Base-by-base conservation (phyloP, 163 green algal species). In the Chloroidium sp. region DNA sequence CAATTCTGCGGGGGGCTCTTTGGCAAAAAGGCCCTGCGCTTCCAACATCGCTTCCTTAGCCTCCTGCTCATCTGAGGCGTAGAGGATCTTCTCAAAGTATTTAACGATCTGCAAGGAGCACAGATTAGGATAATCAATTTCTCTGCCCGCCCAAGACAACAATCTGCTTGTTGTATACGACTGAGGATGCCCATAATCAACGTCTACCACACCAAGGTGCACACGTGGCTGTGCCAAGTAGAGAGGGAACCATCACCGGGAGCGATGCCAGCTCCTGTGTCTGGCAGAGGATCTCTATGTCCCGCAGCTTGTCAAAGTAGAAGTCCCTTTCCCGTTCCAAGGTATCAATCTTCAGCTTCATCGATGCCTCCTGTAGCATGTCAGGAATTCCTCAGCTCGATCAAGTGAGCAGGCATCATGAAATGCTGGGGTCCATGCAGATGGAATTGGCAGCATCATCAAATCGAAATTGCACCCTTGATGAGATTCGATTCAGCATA, bases 231-330 rank as follows among this genome's bases (percentile, higher is more conserved):
- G 36, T 36, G 36, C 36, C 36, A 36, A 36, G 36, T 36, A 36
- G 36, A 36, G 36, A 36, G 36, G 36, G 36, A 36, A 36, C 36
- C 36, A 36, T 36, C 74, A 95, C 85, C 57, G 89, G 86, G 4
- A 92, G 81, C 61, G 85, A 82, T 60, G 83, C 76, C 77, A 97
- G 85, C 61, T 88, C 88, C 0, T 90, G 89, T 76, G 89, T 92
- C 85, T 98, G 94, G 89, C 95, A 98, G n/a, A 99, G 81, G 78
- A 97, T 93, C 89, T 98, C 94, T 60, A 98, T 93, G 83, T 97
- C 94, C 0, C 93, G 88, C 77, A 98, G 89, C 90, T 97, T 96
- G 75, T 86, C 89, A 81, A 94, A 96, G 84, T 94, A 95, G 78
- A 94, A 94, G 80, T 94, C 90, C 59, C 93, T 87, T 84, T 97